Percentiles rank a stretch among this genome's conserved stretches.
Conservation (phyloP, 768 basidiomycete genomes). For the Russula foetens region DNA sequence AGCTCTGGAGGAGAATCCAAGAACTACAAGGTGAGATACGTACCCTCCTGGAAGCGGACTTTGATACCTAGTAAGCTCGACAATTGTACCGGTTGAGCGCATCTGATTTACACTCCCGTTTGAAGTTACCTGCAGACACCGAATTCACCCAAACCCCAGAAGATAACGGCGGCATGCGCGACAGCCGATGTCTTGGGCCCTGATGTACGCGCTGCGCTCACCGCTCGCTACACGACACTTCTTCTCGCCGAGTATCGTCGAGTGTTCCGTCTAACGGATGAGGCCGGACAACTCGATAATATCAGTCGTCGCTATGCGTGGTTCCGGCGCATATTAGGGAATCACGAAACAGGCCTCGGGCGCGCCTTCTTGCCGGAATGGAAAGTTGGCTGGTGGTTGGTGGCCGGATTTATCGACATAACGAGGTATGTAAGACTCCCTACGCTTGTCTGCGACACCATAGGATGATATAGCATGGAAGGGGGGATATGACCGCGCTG, state of each 20-base stretch:
- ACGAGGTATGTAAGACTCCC: constrained; percentile 59
- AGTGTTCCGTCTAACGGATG: constrained; percentile 88
- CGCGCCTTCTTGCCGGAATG: constrained; percentile 79
- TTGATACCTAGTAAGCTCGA: constrained; percentile 81
- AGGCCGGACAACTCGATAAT: constrained; percentile 96
- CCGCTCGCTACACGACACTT: constrained; percentile 83
- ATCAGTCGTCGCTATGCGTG: constrained; percentile 88
- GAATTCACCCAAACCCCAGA: constrained; percentile 39
- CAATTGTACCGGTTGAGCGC: not conserved
- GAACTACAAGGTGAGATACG: constrained; percentile 80
- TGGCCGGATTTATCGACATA: constrained; percentile 83
- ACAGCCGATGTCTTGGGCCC: constrained; percentile 83
- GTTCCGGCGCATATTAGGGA: constrained; percentile 80
- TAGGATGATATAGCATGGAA: constrained; percentile 25
- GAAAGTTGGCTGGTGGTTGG: constrained; percentile 76
- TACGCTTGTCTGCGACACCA: not conserved
- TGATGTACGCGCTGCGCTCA: constrained; percentile 72
- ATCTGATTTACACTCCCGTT: not conserved
- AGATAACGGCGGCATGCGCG: constrained; percentile 76
- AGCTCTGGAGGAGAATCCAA: constrained; percentile 72
- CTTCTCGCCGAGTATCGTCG: constrained; percentile 94
- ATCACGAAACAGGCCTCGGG: constrained; percentile 82
- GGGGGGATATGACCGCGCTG: constrained; percentile 77
- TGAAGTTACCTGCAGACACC: constrained; percentile 74
- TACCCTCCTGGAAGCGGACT: constrained; percentile 77